Percentiles rank a stretch among this genome's conserved stretches.
phyloP scores from a whole-genome alignment of 306 rosid species.

The Cicer arietinum region DNA sequence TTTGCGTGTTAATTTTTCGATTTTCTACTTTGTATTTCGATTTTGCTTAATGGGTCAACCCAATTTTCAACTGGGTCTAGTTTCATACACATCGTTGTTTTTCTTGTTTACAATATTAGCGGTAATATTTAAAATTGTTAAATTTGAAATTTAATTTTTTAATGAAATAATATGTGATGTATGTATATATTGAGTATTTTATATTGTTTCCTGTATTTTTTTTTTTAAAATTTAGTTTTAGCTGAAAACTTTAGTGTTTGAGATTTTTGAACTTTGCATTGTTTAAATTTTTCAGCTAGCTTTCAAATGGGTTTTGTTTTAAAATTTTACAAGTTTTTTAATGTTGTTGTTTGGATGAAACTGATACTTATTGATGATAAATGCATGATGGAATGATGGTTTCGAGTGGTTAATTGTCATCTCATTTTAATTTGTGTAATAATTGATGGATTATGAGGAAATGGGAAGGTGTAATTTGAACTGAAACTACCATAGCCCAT shows the following conservation, averaged over 20 bases:
- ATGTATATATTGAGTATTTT: background rate
- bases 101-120: conserved; percentile 7
- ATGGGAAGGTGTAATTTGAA: background rate
- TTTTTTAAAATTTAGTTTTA: background rate
- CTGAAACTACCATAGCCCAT: background rate
- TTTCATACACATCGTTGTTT: background rate
- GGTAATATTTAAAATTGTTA: conserved; percentile 17
- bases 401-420: conserved; percentile 27
- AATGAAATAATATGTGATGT: background rate
- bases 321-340: background rate
- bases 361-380: background rate
- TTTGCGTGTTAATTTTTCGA: conserved; percentile 33
- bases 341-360: conserved; percentile 4
- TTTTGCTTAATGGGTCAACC: conserved; percentile 30
- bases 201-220: background rate
- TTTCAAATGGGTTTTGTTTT: conserved; percentile 17
- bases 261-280: conserved; percentile 17
- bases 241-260: background rate
- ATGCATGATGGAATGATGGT: background rate
- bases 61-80: conserved; percentile 13
- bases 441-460: conserved; percentile 10
- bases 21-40: background rate
- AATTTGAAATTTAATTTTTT: background rate
- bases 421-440: conserved; percentile 17
- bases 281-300: background rate